These are phyloP conservation scores for Saccharata proteae DNA, from an alignment of 2,329 filamentous ascomycete genomes.

Conservation along the genomic window DNA sequence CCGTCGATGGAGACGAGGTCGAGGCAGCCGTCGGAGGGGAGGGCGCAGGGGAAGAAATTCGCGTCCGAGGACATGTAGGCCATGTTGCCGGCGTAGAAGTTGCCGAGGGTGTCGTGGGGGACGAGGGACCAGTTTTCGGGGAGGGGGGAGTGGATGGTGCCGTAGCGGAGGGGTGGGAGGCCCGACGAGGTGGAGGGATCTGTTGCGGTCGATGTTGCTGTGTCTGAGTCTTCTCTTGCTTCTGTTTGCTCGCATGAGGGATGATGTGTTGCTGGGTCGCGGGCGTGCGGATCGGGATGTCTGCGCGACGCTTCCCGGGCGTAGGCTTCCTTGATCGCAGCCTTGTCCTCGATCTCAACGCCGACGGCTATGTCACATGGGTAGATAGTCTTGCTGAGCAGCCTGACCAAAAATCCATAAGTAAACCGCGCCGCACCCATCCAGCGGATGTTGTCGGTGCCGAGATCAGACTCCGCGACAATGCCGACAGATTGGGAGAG, in stretches of 20 bases:
- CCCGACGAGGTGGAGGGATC: slow-evolving; percentile 27
- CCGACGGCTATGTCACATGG: slow-evolving; percentile 84
- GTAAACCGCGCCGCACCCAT: slow-evolving; percentile 82
- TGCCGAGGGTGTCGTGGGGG: slow-evolving; percentile 68
- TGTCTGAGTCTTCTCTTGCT: slow-evolving; percentile 13
- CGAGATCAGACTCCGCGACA: slow-evolving; percentile 79
- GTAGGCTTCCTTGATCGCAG: slow-evolving; percentile 62
- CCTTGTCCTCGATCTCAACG: slow-evolving; percentile 66
- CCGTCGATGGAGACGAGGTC: slow-evolving; percentile 76
- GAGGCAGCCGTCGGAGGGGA: slow-evolving; percentile 73
- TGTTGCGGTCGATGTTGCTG: no score
- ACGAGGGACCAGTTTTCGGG: slow-evolving; percentile 66
- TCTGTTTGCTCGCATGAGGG: slow-evolving; percentile 13
- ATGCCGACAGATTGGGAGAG: slow-evolving; percentile 83
- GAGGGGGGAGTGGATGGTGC: slow-evolving; percentile 64
- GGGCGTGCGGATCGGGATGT: slow-evolving; percentile 12
- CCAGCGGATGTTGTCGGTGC: slow-evolving; percentile 84
- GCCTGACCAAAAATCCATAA: slow-evolving; percentile 65
- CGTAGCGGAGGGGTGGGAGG: slow-evolving; percentile 64
- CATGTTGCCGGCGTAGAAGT: slow-evolving; percentile 94
- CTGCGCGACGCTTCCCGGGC: slow-evolving; percentile 22
- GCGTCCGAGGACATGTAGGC: slow-evolving; percentile 77
- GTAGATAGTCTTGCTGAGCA: slow-evolving; percentile 66
- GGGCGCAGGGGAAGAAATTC: slow-evolving; percentile 76
- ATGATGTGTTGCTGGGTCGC: no score